A percentile compares a stretch with the other conserved stretches of the same genome.
phyloP scores from a whole-genome alignment of 441 rosid species.

The Erodium trifolium region DNA sequence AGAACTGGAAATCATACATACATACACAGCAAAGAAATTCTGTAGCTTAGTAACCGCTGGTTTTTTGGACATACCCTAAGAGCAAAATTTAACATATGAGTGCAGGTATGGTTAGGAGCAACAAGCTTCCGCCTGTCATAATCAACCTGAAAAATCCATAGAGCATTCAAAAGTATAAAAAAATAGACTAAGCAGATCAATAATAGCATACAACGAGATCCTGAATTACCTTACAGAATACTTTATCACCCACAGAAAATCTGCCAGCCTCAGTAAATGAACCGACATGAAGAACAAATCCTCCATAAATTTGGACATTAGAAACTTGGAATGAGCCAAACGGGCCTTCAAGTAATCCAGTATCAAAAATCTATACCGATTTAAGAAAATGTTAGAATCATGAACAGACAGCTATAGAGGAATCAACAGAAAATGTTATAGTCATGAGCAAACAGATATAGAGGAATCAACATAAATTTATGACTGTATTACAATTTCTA shows the following conservation, averaged over 20 bases:
- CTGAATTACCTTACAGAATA: conserved; percentile 60
- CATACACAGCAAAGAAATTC: neutral
- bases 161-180: conserved; percentile 5
- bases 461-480: neutral
- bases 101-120: conserved; percentile 95
- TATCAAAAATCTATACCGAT: conserved; percentile 71
- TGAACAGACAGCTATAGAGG: neutral
- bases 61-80: conserved; percentile 50
- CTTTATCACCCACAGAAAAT: conserved; percentile 62
- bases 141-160: conserved; percentile 53
- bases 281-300: conserved; percentile 88
- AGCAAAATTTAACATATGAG: conserved; percentile 96
- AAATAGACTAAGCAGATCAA: conserved; percentile 10
- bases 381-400: conserved; percentile 20
- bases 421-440: no score
- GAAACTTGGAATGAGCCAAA: conserved; percentile 72
- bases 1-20: conserved; percentile 5
- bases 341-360: conserved; percentile 65
- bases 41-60: neutral
- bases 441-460: neutral
- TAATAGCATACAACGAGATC: conserved; percentile 6
- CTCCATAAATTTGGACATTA: conserved; percentile 87
- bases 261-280: conserved; percentile 41
- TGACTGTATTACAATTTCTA: neutral
- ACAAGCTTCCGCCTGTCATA: conserved; percentile 78